Base-by-base conservation (phyloP, 2,329 filamentous ascomycete genomes). In the Microsporum ferrugineum region DNA sequence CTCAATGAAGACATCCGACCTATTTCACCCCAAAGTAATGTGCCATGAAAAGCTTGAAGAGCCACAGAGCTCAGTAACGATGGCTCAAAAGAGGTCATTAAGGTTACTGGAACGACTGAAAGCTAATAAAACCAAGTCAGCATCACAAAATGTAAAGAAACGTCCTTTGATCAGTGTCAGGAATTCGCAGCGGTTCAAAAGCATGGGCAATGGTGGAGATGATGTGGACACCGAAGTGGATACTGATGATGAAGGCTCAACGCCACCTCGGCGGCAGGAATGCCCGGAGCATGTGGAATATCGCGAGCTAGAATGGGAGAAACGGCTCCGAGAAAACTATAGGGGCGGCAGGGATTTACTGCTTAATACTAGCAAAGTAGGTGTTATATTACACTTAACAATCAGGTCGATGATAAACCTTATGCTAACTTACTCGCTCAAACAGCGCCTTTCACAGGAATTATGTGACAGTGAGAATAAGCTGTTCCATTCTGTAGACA, bases 381-480 rank as follows among this genome's bases (percentile, higher is more conserved):
- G 71, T 43, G 31, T 12, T 5, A n/a, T 27, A 10, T 10, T 64
- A 14, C 34, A 10, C 5, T 5, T 17, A 27, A 47, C 39, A 7
- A 5, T 2, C 5, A 29, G 12, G 23, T 12, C 3, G 45, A 49
- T 31, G 2, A 6, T 17, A 2, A 12, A 31, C 5, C 27, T 7
- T 17, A 36, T 55, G 33, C 33, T 36, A 55, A 36, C 7, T 45
- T 10, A 27, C n/a, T 1, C 1, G 6, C 14, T n/a, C 17, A 57
- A 27, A 31, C 65, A 80, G 70, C 71, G 71, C 17, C 71, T 82
- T 7, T 66, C 77, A 6, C 73, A 68, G 1, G 74, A 80, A 60
- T 72, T 83, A 17, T 71, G 79, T 6, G 72, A 76, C n/a, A 73
- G 76, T 51, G 79, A 80, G 65, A 72, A 71, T 2, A 75, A 75